These are phyloP conservation scores for Wickerhamiella brachini DNA, from an alignment of 805 yeast species.

Conservation along the genomic window DNA sequence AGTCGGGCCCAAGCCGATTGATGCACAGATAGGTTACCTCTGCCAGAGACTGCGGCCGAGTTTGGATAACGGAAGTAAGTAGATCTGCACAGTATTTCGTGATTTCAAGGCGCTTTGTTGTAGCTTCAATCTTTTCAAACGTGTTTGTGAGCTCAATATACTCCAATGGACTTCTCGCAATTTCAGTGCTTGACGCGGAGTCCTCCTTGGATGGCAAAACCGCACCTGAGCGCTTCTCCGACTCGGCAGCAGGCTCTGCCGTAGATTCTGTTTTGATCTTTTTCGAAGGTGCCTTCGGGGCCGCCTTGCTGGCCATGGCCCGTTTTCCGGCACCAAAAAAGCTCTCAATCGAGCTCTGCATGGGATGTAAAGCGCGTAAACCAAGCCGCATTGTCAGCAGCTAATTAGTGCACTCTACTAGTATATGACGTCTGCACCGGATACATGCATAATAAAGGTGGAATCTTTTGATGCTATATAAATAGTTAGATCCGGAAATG, in stretches of 20 bases:
- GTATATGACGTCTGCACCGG: no score
- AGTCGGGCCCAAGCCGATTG: constrained; percentile 87
- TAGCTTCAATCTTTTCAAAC: constrained; percentile 66
- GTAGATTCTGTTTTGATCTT: constrained; percentile 1
- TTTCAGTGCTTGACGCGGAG: not conserved
- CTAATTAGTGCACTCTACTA: not conserved
- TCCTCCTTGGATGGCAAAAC: not conserved
- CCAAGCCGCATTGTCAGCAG: not conserved
- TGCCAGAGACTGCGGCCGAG: constrained; percentile 41
- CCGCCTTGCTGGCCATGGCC: not conserved
- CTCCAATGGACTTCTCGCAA: constrained; percentile 11
- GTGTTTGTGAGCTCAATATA: constrained; percentile 41
- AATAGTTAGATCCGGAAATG: not conserved
- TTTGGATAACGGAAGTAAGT: constrained; percentile 46
- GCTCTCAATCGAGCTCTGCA: constrained; percentile 18
- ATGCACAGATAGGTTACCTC: constrained; percentile 73
- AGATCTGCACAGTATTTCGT: constrained; percentile 62
- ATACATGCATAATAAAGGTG: no score
- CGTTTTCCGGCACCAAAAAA: constrained; percentile 14
- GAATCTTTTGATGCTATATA: not conserved
- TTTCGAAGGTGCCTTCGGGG: constrained; percentile 1
- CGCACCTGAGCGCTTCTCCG: constrained; percentile 3
- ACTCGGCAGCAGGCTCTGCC: not conserved
- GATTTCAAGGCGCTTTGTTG: constrained; percentile 73
- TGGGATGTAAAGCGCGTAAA: constrained; percentile 2